Conservation (phyloP, 2,329 filamentous ascomycete genomes). For the Penicillium vulpinum region DNA sequence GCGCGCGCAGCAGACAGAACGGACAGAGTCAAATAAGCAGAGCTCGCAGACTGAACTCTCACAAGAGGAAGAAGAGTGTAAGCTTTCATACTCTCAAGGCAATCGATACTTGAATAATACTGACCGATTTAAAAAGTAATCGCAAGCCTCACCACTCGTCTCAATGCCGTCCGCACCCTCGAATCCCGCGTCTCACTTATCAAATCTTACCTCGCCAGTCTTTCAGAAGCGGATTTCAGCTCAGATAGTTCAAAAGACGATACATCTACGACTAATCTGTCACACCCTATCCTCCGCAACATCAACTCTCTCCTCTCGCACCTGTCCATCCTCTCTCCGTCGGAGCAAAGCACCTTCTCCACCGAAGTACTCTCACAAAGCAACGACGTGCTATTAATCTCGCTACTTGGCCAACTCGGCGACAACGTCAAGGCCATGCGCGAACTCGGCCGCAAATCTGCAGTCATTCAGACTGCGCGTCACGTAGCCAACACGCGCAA, state of each 20-base stretch:
- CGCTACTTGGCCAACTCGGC: conserved; percentile 73
- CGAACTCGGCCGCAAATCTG: conserved; percentile 73
- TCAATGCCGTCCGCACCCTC: conserved; percentile 92
- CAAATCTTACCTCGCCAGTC: conserved; percentile 71
- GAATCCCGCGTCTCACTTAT: conserved; percentile 73
- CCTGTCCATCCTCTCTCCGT: conserved; percentile 76
- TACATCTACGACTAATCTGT: conserved; percentile 54
- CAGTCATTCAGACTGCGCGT: conserved; percentile 53
- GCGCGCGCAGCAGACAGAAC: conserved; percentile 9
- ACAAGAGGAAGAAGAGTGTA: conserved; percentile 65
- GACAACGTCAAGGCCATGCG: conserved; percentile 69
- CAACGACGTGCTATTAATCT: conserved; percentile 80
- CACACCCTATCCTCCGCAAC: conserved; percentile 77
- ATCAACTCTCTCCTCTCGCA: conserved; percentile 84
- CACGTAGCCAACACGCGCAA: conserved; percentile 25
- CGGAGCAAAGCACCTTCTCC: conserved; percentile 64
- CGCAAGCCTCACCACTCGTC: conserved; percentile 74
- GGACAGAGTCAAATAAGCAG: conserved; percentile 27
- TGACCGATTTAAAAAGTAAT: conserved; percentile 48
- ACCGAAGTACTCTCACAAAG: conserved; percentile 72
- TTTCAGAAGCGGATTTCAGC: conserved; percentile 64
- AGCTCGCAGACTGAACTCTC: conserved; percentile 45
- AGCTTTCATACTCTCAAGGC: conserved; percentile 17
- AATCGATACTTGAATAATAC: conserved; percentile 4
- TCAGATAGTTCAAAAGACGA: conserved; percentile 33